Conservation (phyloP, 179 eudicot species). For the Actinidia chinensis region DNA sequence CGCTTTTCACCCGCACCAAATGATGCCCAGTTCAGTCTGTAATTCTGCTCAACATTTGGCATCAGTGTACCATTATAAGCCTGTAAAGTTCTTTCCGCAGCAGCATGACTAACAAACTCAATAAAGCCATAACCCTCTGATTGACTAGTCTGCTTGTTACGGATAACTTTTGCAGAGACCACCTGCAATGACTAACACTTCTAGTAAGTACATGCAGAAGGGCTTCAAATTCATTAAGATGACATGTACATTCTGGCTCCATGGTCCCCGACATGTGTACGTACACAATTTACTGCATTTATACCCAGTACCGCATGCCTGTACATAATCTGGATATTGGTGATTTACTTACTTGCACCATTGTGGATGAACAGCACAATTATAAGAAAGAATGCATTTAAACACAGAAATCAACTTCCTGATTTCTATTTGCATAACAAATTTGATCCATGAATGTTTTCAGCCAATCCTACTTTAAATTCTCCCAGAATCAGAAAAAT, state of each 20-base stretch:
- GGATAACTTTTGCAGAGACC: conserved; percentile 62
- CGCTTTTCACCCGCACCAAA: conserved; percentile 84
- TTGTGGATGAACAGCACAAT: neutral
- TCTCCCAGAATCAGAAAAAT: neutral
- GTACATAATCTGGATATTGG: neutral
- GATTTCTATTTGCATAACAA: neutral
- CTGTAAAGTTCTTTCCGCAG: conserved; percentile 74
- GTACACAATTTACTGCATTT: neutral
- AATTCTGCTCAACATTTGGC: conserved; percentile 77
- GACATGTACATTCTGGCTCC: too few relatives aligned
- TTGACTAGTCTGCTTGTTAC: conserved; percentile 68
- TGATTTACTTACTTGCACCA: neutral
- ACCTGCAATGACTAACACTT: conserved; percentile 43
- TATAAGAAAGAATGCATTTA: too few relatives aligned
- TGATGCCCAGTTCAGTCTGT: conserved; percentile 84
- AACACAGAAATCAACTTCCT: too few relatives aligned
- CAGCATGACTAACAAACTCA: conserved; percentile 64
- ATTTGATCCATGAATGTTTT: neutral
- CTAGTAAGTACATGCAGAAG: neutral
- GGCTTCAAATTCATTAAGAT: too few relatives aligned
- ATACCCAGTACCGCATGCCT: neutral
- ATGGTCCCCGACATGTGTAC: neutral
- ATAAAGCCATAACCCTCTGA: conserved; percentile 89
- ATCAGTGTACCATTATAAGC: conserved; percentile 59
- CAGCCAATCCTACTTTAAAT: neutral